Evolutionary conservation across 495 filamentous ascomycete genomes (phyloP), one percentile per base, ranked within the genome.

Genomic region (Hyaloscypha finlandica): DNA sequence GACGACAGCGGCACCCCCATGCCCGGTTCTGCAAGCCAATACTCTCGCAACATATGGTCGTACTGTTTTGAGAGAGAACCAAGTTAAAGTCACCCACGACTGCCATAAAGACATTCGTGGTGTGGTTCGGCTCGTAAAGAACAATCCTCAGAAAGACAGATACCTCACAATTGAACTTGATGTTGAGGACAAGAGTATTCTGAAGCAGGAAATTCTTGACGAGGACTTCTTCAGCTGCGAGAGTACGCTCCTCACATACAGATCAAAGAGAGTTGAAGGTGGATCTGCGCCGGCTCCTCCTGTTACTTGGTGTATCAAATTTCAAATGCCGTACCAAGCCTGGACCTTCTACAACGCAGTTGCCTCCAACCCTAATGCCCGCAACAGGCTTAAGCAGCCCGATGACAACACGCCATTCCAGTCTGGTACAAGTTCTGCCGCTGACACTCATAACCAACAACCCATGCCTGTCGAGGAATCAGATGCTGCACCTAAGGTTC

Each of bases 101-200:
- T 1, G 42, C 16, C 0, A 12, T 31, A 6, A 29, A 56, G 0
- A 2, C 9, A 25, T 30, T 56, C 53, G 53, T 30, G 60, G 60
- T 30, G 1, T 0, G 4, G 60, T 39, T 16, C 39, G 25, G 12
- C 37, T 63, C 30, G n/a, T 63, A 4, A 32, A 53, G 45, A 32
- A 52, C 48, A 16, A 20, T 16, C 12, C 20, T 8, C 16, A 12
- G 8, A 33, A 53, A 12, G 22, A 31, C 42, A 48, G 11, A 48
- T 29, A 63, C 20, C 4, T 63, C 25, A 63, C 42, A 31, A 9
- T 63, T 3, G 42, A 63, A 42, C 60, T 63, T 14, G 22, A 29
- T 6, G 29, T 33, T 4, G n/a, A 53, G 8, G 14, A 20, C 11
- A 51, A 33, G 16, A 25, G 19, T 31, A 3, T 63, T n/a, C 39